These are phyloP conservation scores for Penicillium mononematosum DNA, from an alignment of 495 filamentous ascomycete species.

Conservation along the genomic window DNA sequence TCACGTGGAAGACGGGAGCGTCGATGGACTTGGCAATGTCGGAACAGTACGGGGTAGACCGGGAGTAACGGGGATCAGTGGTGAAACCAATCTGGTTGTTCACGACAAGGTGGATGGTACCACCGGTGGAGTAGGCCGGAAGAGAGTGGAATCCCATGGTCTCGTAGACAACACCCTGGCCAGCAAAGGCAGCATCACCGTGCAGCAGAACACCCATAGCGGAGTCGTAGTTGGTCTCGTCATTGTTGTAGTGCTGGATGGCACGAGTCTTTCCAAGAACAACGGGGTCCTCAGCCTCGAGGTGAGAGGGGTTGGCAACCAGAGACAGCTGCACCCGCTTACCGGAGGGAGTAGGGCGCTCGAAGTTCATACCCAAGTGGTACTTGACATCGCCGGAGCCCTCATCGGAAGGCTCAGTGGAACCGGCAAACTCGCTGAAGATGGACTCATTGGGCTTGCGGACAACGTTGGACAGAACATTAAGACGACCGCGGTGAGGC, in stretches of 20 bases:
- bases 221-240: slow-evolving; percentile 79
- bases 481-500: slow-evolving; percentile 97
- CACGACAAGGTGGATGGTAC: slow-evolving; percentile 94
- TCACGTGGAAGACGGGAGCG: slow-evolving; percentile 98
- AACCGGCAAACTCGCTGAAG: slow-evolving; percentile 95
- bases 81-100: slow-evolving; percentile 99
- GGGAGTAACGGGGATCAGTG: slow-evolving; percentile 95
- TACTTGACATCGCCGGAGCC: slow-evolving; percentile 99
- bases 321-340: slow-evolving; percentile 98
- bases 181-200: slow-evolving; percentile 96
- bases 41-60: slow-evolving; percentile 97
- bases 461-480: slow-evolving; percentile 97
- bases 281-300: slow-evolving; percentile 97
- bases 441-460: slow-evolving; percentile 99
- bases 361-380: slow-evolving; percentile 99
- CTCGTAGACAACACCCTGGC: slow-evolving; percentile 96
- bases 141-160: slow-evolving; percentile 96
- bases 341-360: slow-evolving; percentile 94
- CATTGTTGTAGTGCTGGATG: slow-evolving; percentile 98
- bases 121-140: slow-evolving; percentile 93
- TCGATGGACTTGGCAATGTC: slow-evolving; percentile 99
- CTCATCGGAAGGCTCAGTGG: slow-evolving; percentile 84
- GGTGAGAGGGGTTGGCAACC: slow-evolving; percentile 96
- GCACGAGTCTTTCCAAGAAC: slow-evolving; percentile 96
- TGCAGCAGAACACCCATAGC: slow-evolving; percentile 96